Percentiles rank a stretch among this genome's conserved stretches.
These are phyloP conservation scores for Gossypium davidsonii DNA, from an alignment of 441 rosid genomes.

Conservation along the genomic window DNA sequence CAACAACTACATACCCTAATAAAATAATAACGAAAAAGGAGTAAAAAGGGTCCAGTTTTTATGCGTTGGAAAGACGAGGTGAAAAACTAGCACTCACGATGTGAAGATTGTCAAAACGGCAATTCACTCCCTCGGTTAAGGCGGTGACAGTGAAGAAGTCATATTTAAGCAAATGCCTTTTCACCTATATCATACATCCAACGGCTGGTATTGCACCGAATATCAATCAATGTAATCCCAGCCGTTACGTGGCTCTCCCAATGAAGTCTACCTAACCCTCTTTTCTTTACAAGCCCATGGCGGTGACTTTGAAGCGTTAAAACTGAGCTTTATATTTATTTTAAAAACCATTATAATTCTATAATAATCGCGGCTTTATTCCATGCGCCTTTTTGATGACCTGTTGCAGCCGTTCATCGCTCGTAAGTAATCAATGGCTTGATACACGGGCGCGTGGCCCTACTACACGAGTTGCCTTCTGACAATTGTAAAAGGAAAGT, in stretches of 20 bases:
- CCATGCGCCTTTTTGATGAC: constrained; percentile 4
- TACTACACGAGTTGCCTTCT: neutral
- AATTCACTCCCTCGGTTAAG: constrained; percentile 24
- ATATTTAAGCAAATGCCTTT: neutral
- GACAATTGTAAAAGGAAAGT: neutral
- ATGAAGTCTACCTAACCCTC: neutral
- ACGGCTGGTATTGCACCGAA: constrained; percentile 24
- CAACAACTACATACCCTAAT: neutral
- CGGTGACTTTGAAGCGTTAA: constrained; percentile 5
- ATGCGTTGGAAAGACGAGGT: neutral
- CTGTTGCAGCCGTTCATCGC: neutral
- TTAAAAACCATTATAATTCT: neutral
- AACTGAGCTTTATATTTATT: neutral
- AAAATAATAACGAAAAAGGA: neutral
- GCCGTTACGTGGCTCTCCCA: constrained; percentile 5
- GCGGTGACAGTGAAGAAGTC: constrained; percentile 22
- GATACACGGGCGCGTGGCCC: neutral
- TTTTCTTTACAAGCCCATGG: neutral
- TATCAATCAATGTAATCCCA: neutral
- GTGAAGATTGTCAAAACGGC: neutral
- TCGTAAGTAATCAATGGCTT: neutral
- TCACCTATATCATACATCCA: neutral
- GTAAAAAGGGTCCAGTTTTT: neutral
- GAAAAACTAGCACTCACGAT: neutral
- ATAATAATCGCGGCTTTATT: neutral